Evolutionary conservation across 148 eudicot species (phyloP), one percentile per base, ranked within the genome.

Genomic region (Dysphania ambrosioides): DNA sequence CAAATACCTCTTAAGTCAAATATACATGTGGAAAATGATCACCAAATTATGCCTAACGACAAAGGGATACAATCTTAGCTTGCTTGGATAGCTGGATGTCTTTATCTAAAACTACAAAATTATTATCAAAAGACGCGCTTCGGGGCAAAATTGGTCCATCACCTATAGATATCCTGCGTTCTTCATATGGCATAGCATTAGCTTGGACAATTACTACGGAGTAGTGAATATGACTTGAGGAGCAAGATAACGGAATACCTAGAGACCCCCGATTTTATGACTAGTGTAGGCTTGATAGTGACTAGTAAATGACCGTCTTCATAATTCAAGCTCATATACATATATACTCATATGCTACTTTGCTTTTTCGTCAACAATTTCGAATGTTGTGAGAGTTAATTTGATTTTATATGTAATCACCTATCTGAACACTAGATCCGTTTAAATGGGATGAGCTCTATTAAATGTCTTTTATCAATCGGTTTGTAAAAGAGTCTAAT

Each of bases 21-120:
- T n/a, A 42, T 40, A 51, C 79, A 68, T 58, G 73, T 76, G 72
- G 49, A 65, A 66, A 66, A 74, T 63, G 70, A 63, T 74, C 18
- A 47, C 64, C 31, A 23, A 65, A 74, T 21, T 30, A 29, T 47
- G 29, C 36, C n/a, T 30, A 47, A 51, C 35, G 72, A 70, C 59
- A 47, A 47, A 47, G 23, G 12, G 35, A 44, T 6, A 30, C n/a
- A n/a, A n/a, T n/a, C n/a, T n/a, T n/a, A n/a, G n/a, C 5, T 24
- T 68, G 19, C 42, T 51, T 70, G 44, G 31, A 30, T 30, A 30
- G 68, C 44, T n/a, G n/a, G n/a, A 34, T 65, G 68, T 65, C 32
- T 59, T 59, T 65, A 23, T 57, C 60, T 30, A 31, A 51, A 70
- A 70, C 38, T 21, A 51, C 27, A 18, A 29, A 26, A 53, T 26